Evolutionary conservation across 768 basidiomycete genomes (phyloP), one percentile per base, ranked within the genome.

Genomic region (Boletus rubescentipes): DNA sequence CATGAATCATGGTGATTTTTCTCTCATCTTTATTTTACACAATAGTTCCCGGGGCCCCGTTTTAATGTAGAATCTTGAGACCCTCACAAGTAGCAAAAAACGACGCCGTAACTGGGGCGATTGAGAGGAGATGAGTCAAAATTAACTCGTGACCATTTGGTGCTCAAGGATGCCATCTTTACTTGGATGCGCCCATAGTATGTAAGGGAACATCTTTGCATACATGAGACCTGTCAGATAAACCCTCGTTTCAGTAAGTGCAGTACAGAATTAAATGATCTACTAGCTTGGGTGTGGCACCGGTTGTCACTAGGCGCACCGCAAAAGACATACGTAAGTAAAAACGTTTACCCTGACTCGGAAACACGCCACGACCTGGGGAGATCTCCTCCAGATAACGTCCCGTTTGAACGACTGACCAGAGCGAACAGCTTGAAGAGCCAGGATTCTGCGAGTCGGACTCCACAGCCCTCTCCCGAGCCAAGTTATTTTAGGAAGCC

Each of bases 41-140:
- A n/a, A n/a, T n/a, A n/a, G n/a, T n/a, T n/a, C n/a, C n/a, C n/a
- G n/a, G n/a, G n/a, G n/a, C n/a, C n/a, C n/a, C n/a, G n/a, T n/a
- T n/a, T n/a, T n/a, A n/a, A n/a, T n/a, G n/a, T n/a, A n/a, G n/a
- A n/a, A n/a, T n/a, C n/a, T n/a, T n/a, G 21, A 52, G 37, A 14
- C 4, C 20, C 4, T 34, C 14, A 18, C 5, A 21, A 42, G 20
- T 46, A 40, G 48, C 16, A 37, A 38, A 32, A n/a, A 41, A 15
- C 21, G 18, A 51, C 41, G 45, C 34, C 44, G 43, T 58, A 58
- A 49, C 44, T 29, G 40, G 18, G 57, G 61, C 11, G 61, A 60
- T 60, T 58, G 55, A 62, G 52, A 61, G 52, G 62, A 50, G 21
- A 20, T 53, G n/a, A n/a, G 29, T 48, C 47, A 35, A 49, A 49